These are phyloP conservation scores for Trypanosoma mega DNA, from an alignment of 208 protist species.

Conservation along the genomic window DNA sequence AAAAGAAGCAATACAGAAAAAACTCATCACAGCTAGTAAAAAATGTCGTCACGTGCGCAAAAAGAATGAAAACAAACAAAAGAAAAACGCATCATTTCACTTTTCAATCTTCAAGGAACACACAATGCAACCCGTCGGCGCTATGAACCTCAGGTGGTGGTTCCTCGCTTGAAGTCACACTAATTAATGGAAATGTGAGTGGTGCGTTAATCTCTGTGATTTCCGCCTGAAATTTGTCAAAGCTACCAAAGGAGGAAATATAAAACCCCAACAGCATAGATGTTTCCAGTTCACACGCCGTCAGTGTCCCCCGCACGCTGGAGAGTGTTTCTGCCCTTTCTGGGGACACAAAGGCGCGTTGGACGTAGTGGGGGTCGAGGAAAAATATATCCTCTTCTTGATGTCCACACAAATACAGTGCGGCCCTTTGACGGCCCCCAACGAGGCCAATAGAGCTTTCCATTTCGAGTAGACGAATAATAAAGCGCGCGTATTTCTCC, in stretches of 20 bases:
- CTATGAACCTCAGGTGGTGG: not conserved
- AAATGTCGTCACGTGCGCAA: too few species aligned
- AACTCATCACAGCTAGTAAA: too few species aligned
- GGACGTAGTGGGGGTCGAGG: slow-evolving; percentile 75
- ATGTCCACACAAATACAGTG: slow-evolving; percentile 62
- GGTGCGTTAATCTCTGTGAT: slow-evolving; percentile 32
- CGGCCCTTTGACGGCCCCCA: slow-evolving; percentile 40
- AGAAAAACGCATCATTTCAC: too few species aligned
- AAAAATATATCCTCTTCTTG: slow-evolving; percentile 55
- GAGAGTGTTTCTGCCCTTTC: slow-evolving; percentile 24
- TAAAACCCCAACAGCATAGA: slow-evolving; percentile 73
- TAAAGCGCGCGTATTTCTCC: slow-evolving; percentile 36
- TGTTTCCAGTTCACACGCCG: slow-evolving; percentile 25
- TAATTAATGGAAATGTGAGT: slow-evolving; percentile 58
- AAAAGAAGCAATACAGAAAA: too few species aligned
- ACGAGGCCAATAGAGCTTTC: slow-evolving; percentile 53
- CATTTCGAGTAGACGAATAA: slow-evolving; percentile 52
- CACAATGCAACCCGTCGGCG: not conserved
- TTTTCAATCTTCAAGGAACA: not conserved
- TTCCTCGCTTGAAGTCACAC: not conserved
- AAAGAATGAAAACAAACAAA: too few species aligned
- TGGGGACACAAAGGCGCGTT: slow-evolving; percentile 49
- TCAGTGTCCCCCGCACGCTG: slow-evolving; percentile 1
- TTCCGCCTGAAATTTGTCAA: slow-evolving; percentile 38
- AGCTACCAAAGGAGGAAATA: slow-evolving; percentile 36